Conservation (phyloP, 1,284 basidiomycete genomes). For the Phaffia rhodozyma region DNA sequence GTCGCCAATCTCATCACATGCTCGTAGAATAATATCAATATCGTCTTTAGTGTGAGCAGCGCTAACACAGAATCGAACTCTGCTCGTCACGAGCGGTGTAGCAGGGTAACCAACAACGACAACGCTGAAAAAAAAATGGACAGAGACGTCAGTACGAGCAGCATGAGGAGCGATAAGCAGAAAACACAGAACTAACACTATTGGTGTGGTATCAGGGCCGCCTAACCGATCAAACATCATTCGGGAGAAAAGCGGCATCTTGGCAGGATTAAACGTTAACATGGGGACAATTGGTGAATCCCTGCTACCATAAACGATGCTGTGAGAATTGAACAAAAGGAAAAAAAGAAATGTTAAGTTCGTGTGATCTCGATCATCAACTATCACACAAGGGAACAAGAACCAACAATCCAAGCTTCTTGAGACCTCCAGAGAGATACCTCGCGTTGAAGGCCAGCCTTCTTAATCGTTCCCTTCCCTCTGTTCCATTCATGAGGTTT, state of each 20-base stretch:
- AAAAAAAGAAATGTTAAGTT: too few species aligned
- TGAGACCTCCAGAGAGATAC: constrained; percentile 75
- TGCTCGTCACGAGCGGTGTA: constrained; percentile 75
- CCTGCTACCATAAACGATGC: constrained; percentile 82
- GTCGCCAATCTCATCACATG: constrained; percentile 87
- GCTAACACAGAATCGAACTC: constrained; percentile 89
- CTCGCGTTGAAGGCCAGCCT: constrained; percentile 90
- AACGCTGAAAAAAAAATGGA: constrained; percentile 26
- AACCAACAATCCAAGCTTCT: constrained; percentile 68
- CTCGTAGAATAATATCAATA: constrained; percentile 71
- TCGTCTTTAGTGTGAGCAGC: constrained; percentile 96
- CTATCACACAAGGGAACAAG: too few species aligned
- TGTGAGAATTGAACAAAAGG: too few species aligned
- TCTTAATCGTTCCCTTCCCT: constrained; percentile 69
- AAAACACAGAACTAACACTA: constrained; percentile 42
- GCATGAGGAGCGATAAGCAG: background rate
- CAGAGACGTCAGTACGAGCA: background rate
- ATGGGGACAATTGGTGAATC: constrained; percentile 90
- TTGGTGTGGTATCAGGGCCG: constrained; percentile 43
- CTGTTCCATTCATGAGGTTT: constrained; percentile 59
- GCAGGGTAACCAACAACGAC: constrained; percentile 46
- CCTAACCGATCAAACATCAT: constrained; percentile 74
- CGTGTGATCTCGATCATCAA: too few species aligned
- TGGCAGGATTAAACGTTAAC: constrained; percentile 84
- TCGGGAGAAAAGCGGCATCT: constrained; percentile 76